Evolutionary conservation across 441 rosid genomes (phyloP).

Genomic region (Syzygium malaccense): DNA sequence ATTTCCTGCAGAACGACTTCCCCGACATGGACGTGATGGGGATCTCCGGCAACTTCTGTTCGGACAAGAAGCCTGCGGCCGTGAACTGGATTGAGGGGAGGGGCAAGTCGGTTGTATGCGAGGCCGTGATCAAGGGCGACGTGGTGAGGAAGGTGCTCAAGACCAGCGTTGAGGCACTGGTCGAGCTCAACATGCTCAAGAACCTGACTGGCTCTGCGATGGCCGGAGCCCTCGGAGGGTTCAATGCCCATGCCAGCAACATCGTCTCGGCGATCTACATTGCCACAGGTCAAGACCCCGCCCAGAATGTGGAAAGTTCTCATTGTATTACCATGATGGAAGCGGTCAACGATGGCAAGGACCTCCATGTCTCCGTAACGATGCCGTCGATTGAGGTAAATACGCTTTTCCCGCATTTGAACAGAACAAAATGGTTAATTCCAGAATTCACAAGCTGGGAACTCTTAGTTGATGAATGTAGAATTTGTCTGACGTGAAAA

Average conservation of each 20-base stretch:
- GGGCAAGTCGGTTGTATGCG: conserved; percentile 1
- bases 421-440: background rate
- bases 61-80: background rate
- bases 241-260: conserved; percentile 4
- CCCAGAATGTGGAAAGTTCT: background rate
- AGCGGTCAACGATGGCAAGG: conserved; percentile 2
- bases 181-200: conserved; percentile 6
- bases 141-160: background rate
- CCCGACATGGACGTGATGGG: conserved; percentile 4
- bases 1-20: background rate
- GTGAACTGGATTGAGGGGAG: conserved; percentile 3
- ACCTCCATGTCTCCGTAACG: conserved; percentile 1
- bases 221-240: conserved; percentile 3
- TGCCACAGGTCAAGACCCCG: conserved; percentile 1
- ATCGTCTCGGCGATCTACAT: background rate
- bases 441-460: background rate
- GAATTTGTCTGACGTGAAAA: background rate
- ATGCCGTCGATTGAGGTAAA: background rate
- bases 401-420: background rate
- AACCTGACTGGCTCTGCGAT: background rate
- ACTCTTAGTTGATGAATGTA: background rate
- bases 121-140: conserved; percentile 2
- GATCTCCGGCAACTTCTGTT: conserved; percentile 1
- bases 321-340: conserved; percentile 9
- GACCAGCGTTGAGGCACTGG: background rate